Conservation (phyloP, 1,139 yeast genomes). For the Kodamaea sp. region DNA sequence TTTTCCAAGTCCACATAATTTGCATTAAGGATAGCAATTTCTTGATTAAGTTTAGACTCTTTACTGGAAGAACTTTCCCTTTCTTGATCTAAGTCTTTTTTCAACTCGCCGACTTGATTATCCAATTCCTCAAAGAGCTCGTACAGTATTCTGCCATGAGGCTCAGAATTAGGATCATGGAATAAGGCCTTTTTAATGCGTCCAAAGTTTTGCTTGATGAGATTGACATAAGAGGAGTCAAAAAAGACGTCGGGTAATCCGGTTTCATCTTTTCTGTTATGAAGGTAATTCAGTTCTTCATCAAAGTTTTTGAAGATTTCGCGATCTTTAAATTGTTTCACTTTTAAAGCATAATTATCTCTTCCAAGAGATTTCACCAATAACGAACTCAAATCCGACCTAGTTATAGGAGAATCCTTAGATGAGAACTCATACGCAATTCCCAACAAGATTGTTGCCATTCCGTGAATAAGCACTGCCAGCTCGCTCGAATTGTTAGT, state of each 20-base stretch:
- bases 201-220: slow-evolving; percentile 69
- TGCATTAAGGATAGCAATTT: slow-evolving; percentile 31
- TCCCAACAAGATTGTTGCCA: slow-evolving; percentile 74
- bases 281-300: slow-evolving; percentile 28
- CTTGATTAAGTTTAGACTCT: slow-evolving; percentile 22
- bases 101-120: slow-evolving; percentile 31
- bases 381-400: slow-evolving; percentile 63
- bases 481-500: slow-evolving; percentile 62
- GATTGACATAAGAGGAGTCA: slow-evolving; percentile 59
- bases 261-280: slow-evolving; percentile 58
- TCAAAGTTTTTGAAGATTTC: slow-evolving; percentile 58
- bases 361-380: slow-evolving; percentile 73
- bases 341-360: slow-evolving; percentile 74
- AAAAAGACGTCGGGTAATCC: slow-evolving; percentile 88
- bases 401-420: slow-evolving; percentile 65
- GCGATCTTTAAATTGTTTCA: slow-evolving; percentile 70
- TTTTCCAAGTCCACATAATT: slow-evolving; percentile 28
- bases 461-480: slow-evolving; percentile 67
- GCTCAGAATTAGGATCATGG: slow-evolving; percentile 73
- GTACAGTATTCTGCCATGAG: slow-evolving; percentile 64
- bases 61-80: slow-evolving; percentile 25
- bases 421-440: slow-evolving; percentile 81
- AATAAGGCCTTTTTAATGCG: slow-evolving; percentile 72
- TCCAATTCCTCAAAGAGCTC: slow-evolving; percentile 71
- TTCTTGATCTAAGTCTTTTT: slow-evolving; percentile 26